A percentile compares a stretch with the other conserved stretches of the same genome.
Evolutionary conservation across 345 rosid species (phyloP).

Genomic region (Erysimum cheiranthoides): DNA sequence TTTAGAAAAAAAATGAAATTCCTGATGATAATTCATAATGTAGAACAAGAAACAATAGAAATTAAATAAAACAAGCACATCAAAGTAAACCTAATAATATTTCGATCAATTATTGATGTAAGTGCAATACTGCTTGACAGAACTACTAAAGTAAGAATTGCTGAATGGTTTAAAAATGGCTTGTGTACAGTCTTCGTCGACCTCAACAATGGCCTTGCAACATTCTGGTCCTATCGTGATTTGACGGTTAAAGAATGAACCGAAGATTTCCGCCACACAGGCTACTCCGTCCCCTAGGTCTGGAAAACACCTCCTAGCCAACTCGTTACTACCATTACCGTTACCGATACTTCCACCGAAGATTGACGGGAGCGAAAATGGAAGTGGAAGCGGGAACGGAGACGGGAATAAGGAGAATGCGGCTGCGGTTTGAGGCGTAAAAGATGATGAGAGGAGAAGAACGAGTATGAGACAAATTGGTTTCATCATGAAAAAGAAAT

Average conservation of each 20-base stretch:
- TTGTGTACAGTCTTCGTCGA: slow-evolving; percentile 28
- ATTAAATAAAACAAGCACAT: not conserved
- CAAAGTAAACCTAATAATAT: not conserved
- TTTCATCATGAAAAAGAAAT: slow-evolving; percentile 33
- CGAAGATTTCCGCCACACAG: slow-evolving; percentile 31
- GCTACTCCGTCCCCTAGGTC: slow-evolving; percentile 39
- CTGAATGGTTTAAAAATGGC: slow-evolving; percentile 27
- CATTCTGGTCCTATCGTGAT: slow-evolving; percentile 31
- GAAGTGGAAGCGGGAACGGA: slow-evolving; percentile 9
- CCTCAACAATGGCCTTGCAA: slow-evolving; percentile 37
- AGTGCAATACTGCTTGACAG: slow-evolving; percentile 31
- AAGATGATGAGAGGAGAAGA: slow-evolving; percentile 25
- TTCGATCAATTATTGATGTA: slow-evolving; percentile 9
- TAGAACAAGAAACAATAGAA: not conserved
- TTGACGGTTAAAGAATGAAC: slow-evolving; percentile 27
- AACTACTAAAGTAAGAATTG: slow-evolving; percentile 20
- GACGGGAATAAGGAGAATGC: slow-evolving; percentile 4
- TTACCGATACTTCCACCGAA: not conserved
- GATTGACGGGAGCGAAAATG: slow-evolving; percentile 29
- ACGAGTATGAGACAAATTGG: not conserved
- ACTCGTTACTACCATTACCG: not conserved
- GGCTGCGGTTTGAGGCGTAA: not conserved
- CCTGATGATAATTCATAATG: not conserved
- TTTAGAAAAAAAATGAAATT: not conserved
- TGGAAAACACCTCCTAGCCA: slow-evolving; percentile 35